Base-by-base conservation (phyloP, 163 green algal species). In the Volvox carteri region DNA sequence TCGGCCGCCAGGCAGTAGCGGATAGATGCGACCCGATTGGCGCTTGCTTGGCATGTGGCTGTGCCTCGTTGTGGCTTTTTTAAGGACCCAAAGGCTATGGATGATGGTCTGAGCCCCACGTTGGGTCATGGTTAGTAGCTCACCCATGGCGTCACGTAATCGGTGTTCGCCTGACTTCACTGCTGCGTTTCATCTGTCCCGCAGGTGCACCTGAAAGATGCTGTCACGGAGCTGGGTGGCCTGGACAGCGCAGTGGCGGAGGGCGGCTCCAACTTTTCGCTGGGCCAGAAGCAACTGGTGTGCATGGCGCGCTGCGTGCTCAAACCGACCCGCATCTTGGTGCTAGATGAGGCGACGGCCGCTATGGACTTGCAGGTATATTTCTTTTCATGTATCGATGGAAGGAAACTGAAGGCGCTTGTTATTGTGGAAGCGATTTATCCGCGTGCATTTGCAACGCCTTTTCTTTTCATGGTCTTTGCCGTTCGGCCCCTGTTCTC, bases 251-350 rank as follows among this genome's bases (percentile, higher is more conserved):
- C 80, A 1, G 93, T 97, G 75, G 67, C 87, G 0, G 95, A 97
- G 92, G 93, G 93, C 46, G 95, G 95, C 35, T 90, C 91, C 37
- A 97, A 97, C 91, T 95, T 97, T 78, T 94, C 87, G 23, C 90
- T 97, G 58, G 95, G 95, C 4, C 95, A 97, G 91, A 93, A 95
- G 91, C 95, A 97, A 92, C 93, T 97, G 58, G 86, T 97, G 67
- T 96, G 94, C 91, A 94, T 97, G 91, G 95, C 93, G 5, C 93
- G 95, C 62, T 96, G 95, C 46, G 92, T 97, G 85, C 74, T 97
- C 11, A 93, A 94, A 77, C 62, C 72, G 1, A 93, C 92, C 2
- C 90, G 88, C 56, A 92, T 96, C 30, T 86, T 96, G 62, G 92
- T 96, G 75, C 88, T 97, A 86, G 94, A 97, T 85, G 94, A 97